Percentiles rank a stretch among this genome's conserved stretches.
phyloP scores from a whole-genome alignment of 2,329 filamentous ascomycete genomes.

The Ceratocystiopsis brevicomis region DNA sequence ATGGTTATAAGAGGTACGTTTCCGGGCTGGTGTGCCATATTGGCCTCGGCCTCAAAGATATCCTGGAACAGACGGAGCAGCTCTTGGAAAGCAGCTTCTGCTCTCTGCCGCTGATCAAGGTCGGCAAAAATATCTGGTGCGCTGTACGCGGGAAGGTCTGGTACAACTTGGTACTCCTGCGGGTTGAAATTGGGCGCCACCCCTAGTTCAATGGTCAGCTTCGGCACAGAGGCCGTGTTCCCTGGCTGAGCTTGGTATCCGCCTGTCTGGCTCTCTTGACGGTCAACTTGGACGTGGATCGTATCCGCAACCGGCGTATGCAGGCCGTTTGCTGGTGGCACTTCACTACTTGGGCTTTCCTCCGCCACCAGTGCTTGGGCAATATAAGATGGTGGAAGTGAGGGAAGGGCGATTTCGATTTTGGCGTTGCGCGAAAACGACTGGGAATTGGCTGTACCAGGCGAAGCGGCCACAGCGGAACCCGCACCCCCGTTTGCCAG shows the following conservation, averaged over 20 bases:
- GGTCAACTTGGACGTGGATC: neutral
- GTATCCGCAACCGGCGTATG: neutral
- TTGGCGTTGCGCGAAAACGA: conserved; percentile 18
- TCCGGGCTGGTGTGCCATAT: conserved; percentile 34
- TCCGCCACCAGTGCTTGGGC: neutral
- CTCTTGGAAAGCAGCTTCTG: conserved; percentile 52
- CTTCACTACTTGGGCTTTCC: neutral
- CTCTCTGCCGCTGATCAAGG: conserved; percentile 65
- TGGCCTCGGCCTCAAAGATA: conserved; percentile 62
- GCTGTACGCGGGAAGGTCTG: conserved; percentile 28
- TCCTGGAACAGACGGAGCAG: conserved; percentile 51
- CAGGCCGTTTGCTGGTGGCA: neutral
- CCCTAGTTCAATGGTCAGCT: conserved; percentile 29
- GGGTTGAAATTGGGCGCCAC: conserved; percentile 24
- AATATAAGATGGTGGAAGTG: conserved; percentile 2
- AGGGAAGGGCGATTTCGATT: conserved; percentile 30
- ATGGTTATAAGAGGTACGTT: conserved; percentile 34
- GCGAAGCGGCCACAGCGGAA: neutral
- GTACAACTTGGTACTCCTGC: conserved; percentile 31
- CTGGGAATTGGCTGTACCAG: conserved; percentile 10
- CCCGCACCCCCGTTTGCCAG: neutral
- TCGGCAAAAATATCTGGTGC: conserved; percentile 40
- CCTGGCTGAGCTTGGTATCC: neutral
- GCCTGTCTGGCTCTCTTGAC: no score
- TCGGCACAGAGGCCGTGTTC: neutral